Percentiles rank a stretch among this genome's conserved stretches.
These are phyloP conservation scores for Wickerhamiella sergipiensis DNA, from an alignment of 805 yeast species.

Conservation along the genomic window DNA sequence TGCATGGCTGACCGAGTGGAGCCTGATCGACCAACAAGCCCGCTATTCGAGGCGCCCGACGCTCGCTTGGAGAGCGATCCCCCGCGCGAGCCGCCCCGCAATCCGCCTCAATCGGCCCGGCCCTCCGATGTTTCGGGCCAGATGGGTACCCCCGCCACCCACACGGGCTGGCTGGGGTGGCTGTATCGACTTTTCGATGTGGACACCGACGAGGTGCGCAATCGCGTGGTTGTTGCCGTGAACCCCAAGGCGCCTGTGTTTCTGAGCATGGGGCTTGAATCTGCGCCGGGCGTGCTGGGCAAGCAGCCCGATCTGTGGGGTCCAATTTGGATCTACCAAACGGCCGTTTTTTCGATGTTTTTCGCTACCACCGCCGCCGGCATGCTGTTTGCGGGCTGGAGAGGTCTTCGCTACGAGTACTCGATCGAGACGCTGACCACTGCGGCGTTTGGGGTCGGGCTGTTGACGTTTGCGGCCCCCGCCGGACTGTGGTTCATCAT, in stretches of 20 bases:
- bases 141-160: not conserved
- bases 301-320: conserved; percentile 66
- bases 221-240: conserved; percentile 39
- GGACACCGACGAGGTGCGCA: conserved; percentile 46
- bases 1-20: not conserved
- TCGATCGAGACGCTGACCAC: conserved; percentile 49
- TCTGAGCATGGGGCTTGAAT: conserved; percentile 20
- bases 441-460: conserved; percentile 59
- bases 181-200: conserved; percentile 37
- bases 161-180: not conserved
- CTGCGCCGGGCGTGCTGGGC: conserved; percentile 17
- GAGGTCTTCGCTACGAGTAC: conserved; percentile 39
- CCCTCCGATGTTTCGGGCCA: not conserved
- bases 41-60: not conserved
- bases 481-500: conserved; percentile 36
- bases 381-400: conserved; percentile 36
- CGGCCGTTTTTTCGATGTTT: conserved; percentile 61
- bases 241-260: conserved; percentile 31
- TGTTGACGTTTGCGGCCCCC: conserved; percentile 63
- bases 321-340: conserved; percentile 80
- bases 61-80: not conserved
- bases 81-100: not conserved
- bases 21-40: not conserved
- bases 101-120: not conserved
- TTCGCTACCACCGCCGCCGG: conserved; percentile 61